Conservation (phyloP, 441 rosid species). For the Populus tomentosa region DNA sequence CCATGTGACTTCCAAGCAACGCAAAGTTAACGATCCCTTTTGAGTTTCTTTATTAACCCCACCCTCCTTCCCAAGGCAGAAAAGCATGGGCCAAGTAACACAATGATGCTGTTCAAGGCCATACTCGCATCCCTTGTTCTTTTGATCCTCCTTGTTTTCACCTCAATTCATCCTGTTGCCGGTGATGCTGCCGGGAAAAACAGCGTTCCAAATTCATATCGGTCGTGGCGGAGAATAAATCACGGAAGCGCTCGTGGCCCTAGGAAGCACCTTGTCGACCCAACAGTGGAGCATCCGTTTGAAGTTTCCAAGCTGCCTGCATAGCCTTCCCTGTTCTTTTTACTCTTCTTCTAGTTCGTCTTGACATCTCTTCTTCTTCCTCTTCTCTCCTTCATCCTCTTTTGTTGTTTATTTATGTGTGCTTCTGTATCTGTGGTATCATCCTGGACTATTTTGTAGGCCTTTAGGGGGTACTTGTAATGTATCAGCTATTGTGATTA, state of each 20-base stretch:
- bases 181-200: background rate
- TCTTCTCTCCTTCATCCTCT: background rate
- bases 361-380: background rate
- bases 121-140: constrained; percentile 18
- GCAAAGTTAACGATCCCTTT: constrained; percentile 27
- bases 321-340: constrained; percentile 4
- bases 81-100: background rate
- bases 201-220: background rate
- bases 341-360: background rate
- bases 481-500: background rate
- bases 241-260: constrained; percentile 54
- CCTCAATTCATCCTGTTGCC: constrained; percentile 10
- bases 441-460: background rate
- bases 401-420: background rate
- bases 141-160: constrained; percentile 22
- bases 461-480: background rate
- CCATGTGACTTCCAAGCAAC: constrained; percentile 34
- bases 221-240: constrained; percentile 27
- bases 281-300: constrained; percentile 24
- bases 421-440: background rate
- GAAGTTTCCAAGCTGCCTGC: constrained; percentile 36
- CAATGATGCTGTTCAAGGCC: constrained; percentile 24
- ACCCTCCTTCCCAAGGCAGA: background rate
- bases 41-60: constrained; percentile 15
- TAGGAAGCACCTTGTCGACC: constrained; percentile 35